Conservation (phyloP, 1,139 yeast genomes). For the Saccharomyces hybrid region DNA sequence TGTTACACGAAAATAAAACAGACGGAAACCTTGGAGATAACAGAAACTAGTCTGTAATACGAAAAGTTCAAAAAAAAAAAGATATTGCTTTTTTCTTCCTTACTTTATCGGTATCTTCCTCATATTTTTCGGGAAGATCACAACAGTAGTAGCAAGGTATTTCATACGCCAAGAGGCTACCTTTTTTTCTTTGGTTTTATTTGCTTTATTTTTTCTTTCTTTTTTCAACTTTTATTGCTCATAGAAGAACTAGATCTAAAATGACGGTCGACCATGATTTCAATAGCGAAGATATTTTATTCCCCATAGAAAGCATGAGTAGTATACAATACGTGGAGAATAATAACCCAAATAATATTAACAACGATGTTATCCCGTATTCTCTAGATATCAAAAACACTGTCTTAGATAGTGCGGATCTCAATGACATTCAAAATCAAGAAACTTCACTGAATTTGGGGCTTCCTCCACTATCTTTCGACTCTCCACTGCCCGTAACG, state of each 20-base stretch:
- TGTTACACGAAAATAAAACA: background rate
- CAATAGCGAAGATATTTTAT: background rate
- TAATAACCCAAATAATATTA: background rate
- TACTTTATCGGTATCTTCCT: background rate
- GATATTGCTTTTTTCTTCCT: background rate
- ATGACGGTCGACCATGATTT: background rate
- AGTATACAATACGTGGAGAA: background rate
- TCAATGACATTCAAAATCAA: background rate
- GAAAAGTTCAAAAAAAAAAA: background rate
- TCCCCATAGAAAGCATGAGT: background rate
- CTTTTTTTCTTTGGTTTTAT: no score
- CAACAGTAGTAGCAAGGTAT: background rate
- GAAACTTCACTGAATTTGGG: background rate
- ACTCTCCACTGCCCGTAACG: background rate
- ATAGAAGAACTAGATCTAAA: background rate
- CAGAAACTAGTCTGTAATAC: background rate
- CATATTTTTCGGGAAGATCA: background rate
- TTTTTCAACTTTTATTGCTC: background rate
- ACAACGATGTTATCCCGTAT: background rate
- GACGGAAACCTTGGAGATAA: background rate
- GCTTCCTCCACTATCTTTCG: background rate
- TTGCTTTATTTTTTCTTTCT: background rate
- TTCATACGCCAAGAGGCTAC: background rate
- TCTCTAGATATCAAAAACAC: background rate
- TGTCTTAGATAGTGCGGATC: background rate